Evolutionary conservation across 108 stramenopile species (phyloP).

Genomic region (Cyclotella cryptica): DNA sequence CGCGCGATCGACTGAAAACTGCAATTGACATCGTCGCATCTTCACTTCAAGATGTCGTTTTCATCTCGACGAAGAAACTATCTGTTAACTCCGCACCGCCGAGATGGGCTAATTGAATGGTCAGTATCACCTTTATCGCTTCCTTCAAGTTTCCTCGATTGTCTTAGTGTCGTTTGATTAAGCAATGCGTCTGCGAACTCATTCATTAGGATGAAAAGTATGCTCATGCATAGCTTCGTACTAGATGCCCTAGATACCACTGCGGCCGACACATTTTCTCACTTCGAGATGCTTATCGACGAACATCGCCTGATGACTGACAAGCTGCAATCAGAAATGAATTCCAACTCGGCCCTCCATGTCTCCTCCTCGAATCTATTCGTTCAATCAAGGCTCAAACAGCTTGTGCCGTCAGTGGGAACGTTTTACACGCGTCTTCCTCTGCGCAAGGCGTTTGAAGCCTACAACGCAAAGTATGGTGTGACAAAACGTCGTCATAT

Average conservation of each 20-base stretch:
- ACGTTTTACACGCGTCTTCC: constrained; percentile 89
- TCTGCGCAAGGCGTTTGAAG: constrained; percentile 78
- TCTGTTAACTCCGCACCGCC: constrained; percentile 85
- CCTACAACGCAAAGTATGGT: constrained; percentile 86
- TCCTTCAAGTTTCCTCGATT: background rate
- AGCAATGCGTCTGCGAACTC: background rate
- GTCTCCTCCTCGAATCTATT: constrained; percentile 15
- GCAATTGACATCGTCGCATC: background rate
- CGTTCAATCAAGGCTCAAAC: constrained; percentile 61
- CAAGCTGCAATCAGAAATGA: constrained; percentile 32
- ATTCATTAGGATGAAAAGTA: constrained; percentile 82
- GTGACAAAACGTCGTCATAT: constrained; percentile 85
- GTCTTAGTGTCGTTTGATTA: background rate
- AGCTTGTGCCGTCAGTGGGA: constrained; percentile 88
- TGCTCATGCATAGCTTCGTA: constrained; percentile 92
- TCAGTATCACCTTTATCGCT: constrained; percentile 28
- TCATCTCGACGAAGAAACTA: constrained; percentile 90
- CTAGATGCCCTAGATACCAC: constrained; percentile 86
- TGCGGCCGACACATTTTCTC: constrained; percentile 84
- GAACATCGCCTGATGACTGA: constrained; percentile 75
- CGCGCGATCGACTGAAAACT: background rate
- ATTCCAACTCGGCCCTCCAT: constrained; percentile 22
- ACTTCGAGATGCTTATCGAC: constrained; percentile 91
- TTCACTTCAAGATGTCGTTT: constrained; percentile 68
- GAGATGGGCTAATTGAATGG: constrained; percentile 94